These are phyloP conservation scores for Malania oleifera DNA, from an alignment of 164 flowering plant species.

Conservation along the genomic window DNA sequence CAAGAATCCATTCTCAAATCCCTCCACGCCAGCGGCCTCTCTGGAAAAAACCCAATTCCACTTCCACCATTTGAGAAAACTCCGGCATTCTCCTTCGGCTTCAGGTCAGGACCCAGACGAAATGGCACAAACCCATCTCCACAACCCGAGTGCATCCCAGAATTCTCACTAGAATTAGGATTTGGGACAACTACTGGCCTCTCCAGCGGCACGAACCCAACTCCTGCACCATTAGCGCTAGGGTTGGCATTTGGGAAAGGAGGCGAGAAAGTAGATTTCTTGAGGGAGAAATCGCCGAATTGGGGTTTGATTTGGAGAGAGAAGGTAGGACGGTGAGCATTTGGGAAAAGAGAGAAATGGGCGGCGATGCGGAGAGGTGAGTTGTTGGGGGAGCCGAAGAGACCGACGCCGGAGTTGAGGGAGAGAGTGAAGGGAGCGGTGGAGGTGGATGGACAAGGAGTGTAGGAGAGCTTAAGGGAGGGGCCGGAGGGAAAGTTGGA, in stretches of 20 bases:
- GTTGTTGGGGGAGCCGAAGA: constrained; percentile 55
- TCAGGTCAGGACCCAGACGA: constrained; percentile 2
- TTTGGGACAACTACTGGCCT: no score
- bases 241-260: neutral
- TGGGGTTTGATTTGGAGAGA: constrained; percentile 24
- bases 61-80: constrained; percentile 14
- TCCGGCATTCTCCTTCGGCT: constrained; percentile 1
- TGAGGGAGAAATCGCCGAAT: constrained; percentile 24
- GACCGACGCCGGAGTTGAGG: constrained; percentile 64
- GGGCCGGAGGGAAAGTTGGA: constrained; percentile 53
- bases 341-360: constrained; percentile 36
- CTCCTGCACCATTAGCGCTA: constrained; percentile 8
- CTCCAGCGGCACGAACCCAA: neutral
- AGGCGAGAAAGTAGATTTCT: neutral
- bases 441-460: constrained; percentile 21
- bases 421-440: constrained; percentile 41
- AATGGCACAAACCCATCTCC: constrained; percentile 10
- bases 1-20: constrained; percentile 19
- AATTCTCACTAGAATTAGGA: constrained; percentile 15
- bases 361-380: constrained; percentile 69
- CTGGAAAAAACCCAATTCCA: constrained; percentile 22
- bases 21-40: constrained; percentile 23
- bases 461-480: constrained; percentile 51
- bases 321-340: neutral
- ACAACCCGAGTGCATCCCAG: neutral